phyloP scores from a whole-genome alignment of 73 alveolate species.

The Tetrahymena malaccensis region DNA sequence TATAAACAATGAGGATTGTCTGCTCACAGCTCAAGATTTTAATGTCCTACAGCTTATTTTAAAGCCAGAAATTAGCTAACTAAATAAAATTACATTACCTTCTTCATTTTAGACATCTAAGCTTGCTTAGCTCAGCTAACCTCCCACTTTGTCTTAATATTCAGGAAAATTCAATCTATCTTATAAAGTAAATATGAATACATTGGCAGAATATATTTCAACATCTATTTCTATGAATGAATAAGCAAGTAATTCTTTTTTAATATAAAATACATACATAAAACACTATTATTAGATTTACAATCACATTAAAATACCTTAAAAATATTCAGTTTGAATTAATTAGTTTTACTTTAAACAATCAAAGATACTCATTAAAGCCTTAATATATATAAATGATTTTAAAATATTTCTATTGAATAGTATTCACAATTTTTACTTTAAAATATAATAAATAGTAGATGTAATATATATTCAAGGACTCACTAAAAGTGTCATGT shows the following conservation, averaged over 20 bases:
- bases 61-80: not conserved
- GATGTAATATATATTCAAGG: not conserved
- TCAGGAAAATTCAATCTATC: not conserved
- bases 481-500: not conserved
- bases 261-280: not conserved
- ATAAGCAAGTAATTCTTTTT: not conserved
- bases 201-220: not conserved
- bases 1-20: not conserved
- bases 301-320: not conserved
- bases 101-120: not conserved
- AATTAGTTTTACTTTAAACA: too few species aligned
- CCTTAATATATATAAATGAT: too few species aligned
- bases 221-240: not conserved
- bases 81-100: not conserved
- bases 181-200: not conserved
- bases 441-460: not conserved
- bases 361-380: too few species aligned
- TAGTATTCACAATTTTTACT: too few species aligned
- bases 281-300: not conserved
- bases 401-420: too few species aligned
- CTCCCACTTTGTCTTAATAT: not conserved
- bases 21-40: not conserved
- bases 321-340: too few species aligned
- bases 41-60: not conserved
- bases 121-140: not conserved